These are phyloP conservation scores for Penicillium malachiteum DNA, from an alignment of 495 filamentous ascomycete genomes.

Conservation along the genomic window DNA sequence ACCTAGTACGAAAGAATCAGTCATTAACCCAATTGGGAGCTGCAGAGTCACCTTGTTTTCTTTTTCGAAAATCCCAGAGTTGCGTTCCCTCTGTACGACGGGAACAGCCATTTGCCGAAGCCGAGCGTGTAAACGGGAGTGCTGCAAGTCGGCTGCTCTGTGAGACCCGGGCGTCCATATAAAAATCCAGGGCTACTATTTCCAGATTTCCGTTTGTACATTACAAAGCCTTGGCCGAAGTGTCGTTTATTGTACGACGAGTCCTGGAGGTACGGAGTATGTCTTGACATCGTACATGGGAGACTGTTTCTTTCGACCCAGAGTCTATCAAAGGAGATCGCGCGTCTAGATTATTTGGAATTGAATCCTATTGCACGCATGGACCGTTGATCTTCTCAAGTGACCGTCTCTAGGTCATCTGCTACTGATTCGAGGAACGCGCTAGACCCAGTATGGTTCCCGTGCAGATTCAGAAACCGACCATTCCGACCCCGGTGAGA, in stretches of 20 bases:
- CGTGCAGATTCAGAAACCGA: conserved; percentile 21
- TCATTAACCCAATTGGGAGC: conserved; percentile 2
- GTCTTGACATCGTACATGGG: conserved; percentile 20
- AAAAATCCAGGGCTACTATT: conserved; percentile 4
- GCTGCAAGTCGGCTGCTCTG: conserved; percentile 19
- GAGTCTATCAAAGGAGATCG: conserved; percentile 8
- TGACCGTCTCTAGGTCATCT: conserved; percentile 39
- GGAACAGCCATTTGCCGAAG: conserved; percentile 11
- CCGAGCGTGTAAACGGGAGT: conserved; percentile 22
- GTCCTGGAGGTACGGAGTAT: conserved; percentile 12
- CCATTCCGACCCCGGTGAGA: conserved; percentile 10
- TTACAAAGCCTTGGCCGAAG: conserved; percentile 4
- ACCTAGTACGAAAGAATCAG: conserved; percentile 1
- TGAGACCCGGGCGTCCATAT: conserved; percentile 14
- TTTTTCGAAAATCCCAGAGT: conserved; percentile 1
- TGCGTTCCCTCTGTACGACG: conserved; percentile 14
- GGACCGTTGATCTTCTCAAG: conserved; percentile 42
- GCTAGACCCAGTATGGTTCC: conserved; percentile 16
- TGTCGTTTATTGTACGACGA: conserved; percentile 20
- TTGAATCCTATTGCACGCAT: conserved; percentile 24
- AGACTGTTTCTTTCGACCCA: neutral
- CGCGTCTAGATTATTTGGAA: conserved; percentile 17
- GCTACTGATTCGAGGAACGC: conserved; percentile 13
- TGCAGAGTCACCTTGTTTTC: conserved; percentile 16
- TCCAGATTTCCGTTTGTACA: conserved; percentile 15